Evolutionary conservation across 164 flowering plant genomes (phyloP), one percentile per base, ranked within the genome.

Genomic region (Aristolochia fimbriata): DNA sequence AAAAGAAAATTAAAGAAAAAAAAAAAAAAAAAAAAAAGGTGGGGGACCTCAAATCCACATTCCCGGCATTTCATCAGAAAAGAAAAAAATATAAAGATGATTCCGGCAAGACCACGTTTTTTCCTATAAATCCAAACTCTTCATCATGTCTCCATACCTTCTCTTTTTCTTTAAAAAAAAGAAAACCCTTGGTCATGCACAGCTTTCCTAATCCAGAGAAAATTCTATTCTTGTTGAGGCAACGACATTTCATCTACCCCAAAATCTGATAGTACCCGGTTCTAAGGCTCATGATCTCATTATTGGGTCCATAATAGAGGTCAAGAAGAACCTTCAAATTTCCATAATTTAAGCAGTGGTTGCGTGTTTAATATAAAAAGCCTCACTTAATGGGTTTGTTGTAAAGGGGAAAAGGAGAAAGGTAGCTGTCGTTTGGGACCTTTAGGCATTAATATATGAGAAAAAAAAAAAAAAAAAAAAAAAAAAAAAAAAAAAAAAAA

Each of bases 41-140:
- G 51, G 62, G 62, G 53, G 62, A 47, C 55, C 55, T 27, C 25
- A 52, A 52, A 23, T 22, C 55, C 55, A 52, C 55, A 52, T 52
- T 52, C 55, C 55, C 23, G 25, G 27, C 4, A 8, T 23, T 52
- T 21, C 30, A 12, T 15, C 23, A 22, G 14, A 20, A 49, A 49
- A 15, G 21, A 20, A 49, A 52, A 51, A 24, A 21, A 51, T 3
- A 51, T 50, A 14, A 49, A 17, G n/a, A 17, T 20, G 21, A 23
- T 52, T 52, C 21, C 55, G 27, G 25, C 27, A 10, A 52, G 55
- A 13, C 55, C 27, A 21, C 27, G 24, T 51, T 23, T 21, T 52
- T 27, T 21, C 14, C 55, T 6, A 21, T 27, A 21, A 15, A 23
- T 21, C 55, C 55, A 52, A 23, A 2, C 55, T 27, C 25, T 2